Evolutionary conservation across 768 basidiomycete genomes (phyloP), one percentile per base, ranked within the genome.

Genomic region (Pisolithus microcarpus): DNA sequence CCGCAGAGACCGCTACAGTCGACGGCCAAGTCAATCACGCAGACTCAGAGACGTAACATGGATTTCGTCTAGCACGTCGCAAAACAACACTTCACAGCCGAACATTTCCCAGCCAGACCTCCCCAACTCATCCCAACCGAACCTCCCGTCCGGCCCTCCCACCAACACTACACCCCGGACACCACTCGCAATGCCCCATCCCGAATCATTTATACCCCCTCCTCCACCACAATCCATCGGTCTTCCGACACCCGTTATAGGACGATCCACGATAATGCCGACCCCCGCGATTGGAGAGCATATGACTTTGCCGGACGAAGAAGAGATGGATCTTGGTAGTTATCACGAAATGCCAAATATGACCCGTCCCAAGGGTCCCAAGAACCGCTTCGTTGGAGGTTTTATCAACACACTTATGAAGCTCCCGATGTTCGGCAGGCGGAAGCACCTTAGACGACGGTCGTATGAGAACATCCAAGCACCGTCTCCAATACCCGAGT

Each of bases 341-440:
- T 4, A 26, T 24, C 9, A 19, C 4, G 13, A 26, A 11, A 23
- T 42, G 40, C 50, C 51, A 2, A 56, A 49, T 6, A 58, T 30
- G 2, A 55, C 55, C 2, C 49, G 52, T 21, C 56, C 46, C 18
- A 55, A 36, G 43, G 38, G 48, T 28, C 24, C 52, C 26, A 47
- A 54, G n/a, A 52, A 21, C 5, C 50, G 60, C 37, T 51, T 70
- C 15, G 50, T 66, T 4, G 63, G 61, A 16, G 63, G 65, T 1
- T 51, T 74, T 18, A 67, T 72, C 48, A 58, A 59, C 0, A 66
- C 68, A 4, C 49, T 74, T 7, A 69, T 64, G 54, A 67, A 64
- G 46, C 55, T 62, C 21, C 58, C 63, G 43, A 57, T 57, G 37
- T 52, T 59, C 51, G 39, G 50, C 15, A 49, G 48, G n/a, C 54